Evolutionary conservation across 495 filamentous ascomycete genomes (phyloP).

Genomic region (Penicillium goetzii): DNA sequence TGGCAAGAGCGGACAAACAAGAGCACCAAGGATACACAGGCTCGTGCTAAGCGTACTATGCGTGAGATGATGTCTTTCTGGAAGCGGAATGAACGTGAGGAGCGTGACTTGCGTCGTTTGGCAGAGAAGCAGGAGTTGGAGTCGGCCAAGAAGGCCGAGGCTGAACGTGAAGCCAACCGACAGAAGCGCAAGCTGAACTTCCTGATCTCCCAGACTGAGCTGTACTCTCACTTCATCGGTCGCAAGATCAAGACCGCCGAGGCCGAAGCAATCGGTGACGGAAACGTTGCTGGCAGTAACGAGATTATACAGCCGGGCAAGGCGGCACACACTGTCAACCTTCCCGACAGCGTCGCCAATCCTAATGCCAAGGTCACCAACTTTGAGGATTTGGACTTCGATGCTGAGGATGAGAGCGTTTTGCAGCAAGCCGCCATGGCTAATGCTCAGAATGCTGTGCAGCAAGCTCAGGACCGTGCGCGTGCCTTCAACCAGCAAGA

Average conservation of each 20-base stretch:
- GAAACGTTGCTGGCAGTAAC: slow-evolving; percentile 58
- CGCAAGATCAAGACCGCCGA: slow-evolving; percentile 98
- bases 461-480: slow-evolving; percentile 91
- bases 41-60: slow-evolving; percentile 96
- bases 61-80: slow-evolving; percentile 99
- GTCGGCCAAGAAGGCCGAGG: slow-evolving; percentile 93
- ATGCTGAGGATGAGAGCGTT: slow-evolving; percentile 86
- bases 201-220: slow-evolving; percentile 96
- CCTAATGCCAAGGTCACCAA: slow-evolving; percentile 75
- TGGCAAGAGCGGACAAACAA: slow-evolving; percentile 99
- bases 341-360: slow-evolving; percentile 62
- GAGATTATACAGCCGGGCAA: slow-evolving; percentile 52
- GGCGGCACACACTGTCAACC: slow-evolving; percentile 53
- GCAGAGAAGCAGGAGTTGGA: slow-evolving; percentile 97
- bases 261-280: slow-evolving; percentile 85
- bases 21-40: slow-evolving; percentile 95
- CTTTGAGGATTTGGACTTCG: slow-evolving; percentile 94
- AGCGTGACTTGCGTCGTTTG: slow-evolving; percentile 88
- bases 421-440: slow-evolving; percentile 85
- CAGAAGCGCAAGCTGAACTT: slow-evolving; percentile 99
- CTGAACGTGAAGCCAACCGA: slow-evolving; percentile 92
- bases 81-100: slow-evolving; percentile 98
- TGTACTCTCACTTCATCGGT: slow-evolving; percentile 99
- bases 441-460: slow-evolving; percentile 94
- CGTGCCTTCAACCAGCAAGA: slow-evolving; percentile 82